Base-by-base conservation (phyloP, 352 stramenopile species). In the Chrysophaeum taylorii region DNA sequence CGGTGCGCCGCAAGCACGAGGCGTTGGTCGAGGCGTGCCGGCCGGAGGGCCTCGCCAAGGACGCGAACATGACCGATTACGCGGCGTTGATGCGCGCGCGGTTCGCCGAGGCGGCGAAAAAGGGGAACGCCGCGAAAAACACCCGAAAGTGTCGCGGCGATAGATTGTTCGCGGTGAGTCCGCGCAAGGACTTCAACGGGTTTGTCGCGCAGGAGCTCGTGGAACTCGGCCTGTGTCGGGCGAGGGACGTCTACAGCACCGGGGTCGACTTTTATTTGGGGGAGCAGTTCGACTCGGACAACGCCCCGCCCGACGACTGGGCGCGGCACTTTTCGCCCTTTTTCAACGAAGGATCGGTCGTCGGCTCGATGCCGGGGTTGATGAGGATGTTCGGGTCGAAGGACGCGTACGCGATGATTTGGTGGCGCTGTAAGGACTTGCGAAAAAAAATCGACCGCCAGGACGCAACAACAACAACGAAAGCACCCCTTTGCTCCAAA, bases 141-240 rank as follows among this genome's bases (percentile, higher is more conserved):
- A n/a, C n/a, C n/a, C n/a, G n/a, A n/a, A n/a, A n/a, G n/a, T n/a
- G n/a, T n/a, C n/a, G n/a, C n/a, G n/a, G n/a, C n/a, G n/a, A n/a
- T n/a, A n/a, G n/a, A n/a, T n/a, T n/a, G n/a, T n/a, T n/a, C n/a
- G n/a, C n/a, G n/a, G n/a, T n/a, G n/a, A n/a, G n/a, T n/a, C n/a
- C n/a, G 2, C 57, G 57, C 33, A 66, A 66, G 57, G 57, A 66
- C 57, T 66, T 38, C 35, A 33, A n/a, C 2, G 33, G 23, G 18
- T 66, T 66, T 35, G 57, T 66, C 57, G 5, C 4, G 16, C 33
- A 66, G 9, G 57, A 66, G 57, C 57, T 66, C 36, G 12, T 66
- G 12, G 57, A 45, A 18, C 27, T 66, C 14, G 57, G 57, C 2
- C 35, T 66, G 12, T 66, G 57, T 25, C 7, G 4, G 9, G 29